Evolutionary conservation across 1,284 basidiomycete genomes (phyloP), one percentile per base, ranked within the genome.

Genomic region (Trichosporon sp.): DNA sequence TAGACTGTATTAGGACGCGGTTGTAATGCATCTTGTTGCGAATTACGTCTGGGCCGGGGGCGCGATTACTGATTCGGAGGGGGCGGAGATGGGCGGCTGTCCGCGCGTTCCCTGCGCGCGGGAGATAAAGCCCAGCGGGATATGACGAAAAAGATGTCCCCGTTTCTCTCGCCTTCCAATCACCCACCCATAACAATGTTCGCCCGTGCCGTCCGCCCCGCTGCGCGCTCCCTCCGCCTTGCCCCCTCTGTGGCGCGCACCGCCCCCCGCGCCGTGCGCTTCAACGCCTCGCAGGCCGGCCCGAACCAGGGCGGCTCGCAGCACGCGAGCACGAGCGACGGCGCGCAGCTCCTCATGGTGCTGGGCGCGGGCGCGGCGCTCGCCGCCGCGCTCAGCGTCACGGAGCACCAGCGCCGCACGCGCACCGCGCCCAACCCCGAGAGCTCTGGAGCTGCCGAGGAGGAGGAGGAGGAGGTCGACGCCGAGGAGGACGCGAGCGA

Each of bases 11-110:
- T 38, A 38, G 35, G 35, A 38, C 35, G n/a, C 11, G 15, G 35
- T 38, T 38, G 35, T 38, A 38, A 38, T 38, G 35, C 38, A 42
- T 42, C 15, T 42, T 18, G 15, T 18, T 42, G 1, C 38, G 15
- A 42, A 42, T 42, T n/a, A n/a, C n/a, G n/a, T n/a, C n/a, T n/a
- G n/a, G n/a, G n/a, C n/a, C n/a, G n/a, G n/a, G n/a, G 21, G 15
- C 21, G 18, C 18, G 44, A 51, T 51, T 18, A 18, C 44, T 21
- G 21, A 7, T n/a, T n/a, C n/a, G n/a, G n/a, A n/a, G n/a, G n/a
- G n/a, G n/a, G 74, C 69, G 2, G 76, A 23, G 11, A 38, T 15
- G 72, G 35, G 77, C 76, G 0, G 78, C 73, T 2, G 71, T 21
- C 68, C 64, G 13, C 18, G 13, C n/a, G 2, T n/a, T n/a, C n/a